Evolutionary conservation across 768 basidiomycete genomes (phyloP).

Genomic region (Lactifluus subvellereus): DNA sequence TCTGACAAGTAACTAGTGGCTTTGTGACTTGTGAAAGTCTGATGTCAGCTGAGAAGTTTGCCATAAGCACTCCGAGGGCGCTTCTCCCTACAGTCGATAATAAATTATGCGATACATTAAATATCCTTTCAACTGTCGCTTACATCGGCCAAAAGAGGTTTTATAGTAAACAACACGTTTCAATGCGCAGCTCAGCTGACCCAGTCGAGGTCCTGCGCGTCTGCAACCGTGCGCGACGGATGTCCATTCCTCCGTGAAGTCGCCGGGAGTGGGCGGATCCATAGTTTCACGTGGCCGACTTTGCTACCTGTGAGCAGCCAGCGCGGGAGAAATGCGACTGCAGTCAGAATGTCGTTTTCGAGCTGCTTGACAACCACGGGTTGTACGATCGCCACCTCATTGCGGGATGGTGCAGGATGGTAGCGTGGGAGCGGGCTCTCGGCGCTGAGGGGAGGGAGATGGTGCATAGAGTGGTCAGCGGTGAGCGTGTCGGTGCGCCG

Average conservation of each 20-base stretch:
- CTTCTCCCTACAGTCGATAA: background rate
- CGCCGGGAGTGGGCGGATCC: slow-evolving; percentile 66
- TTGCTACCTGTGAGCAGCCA: slow-evolving; percentile 77
- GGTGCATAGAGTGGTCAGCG: slow-evolving; percentile 49
- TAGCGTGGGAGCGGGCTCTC: slow-evolving; percentile 51
- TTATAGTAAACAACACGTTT: background rate
- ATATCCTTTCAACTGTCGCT: background rate
- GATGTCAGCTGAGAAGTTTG: background rate
- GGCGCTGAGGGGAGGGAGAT: slow-evolving; percentile 43
- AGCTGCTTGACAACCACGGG: slow-evolving; percentile 85
- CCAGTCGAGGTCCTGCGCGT: slow-evolving; percentile 16
- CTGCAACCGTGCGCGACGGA: slow-evolving; percentile 4
- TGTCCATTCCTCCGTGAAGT: slow-evolving; percentile 18
- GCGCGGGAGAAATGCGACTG: slow-evolving; percentile 70
- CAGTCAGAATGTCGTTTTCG: slow-evolving; percentile 72
- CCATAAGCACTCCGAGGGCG: background rate
- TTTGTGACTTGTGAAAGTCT: background rate
- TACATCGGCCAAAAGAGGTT: background rate
- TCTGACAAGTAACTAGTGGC: background rate
- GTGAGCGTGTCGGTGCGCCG: slow-evolving; percentile 34
- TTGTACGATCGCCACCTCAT: slow-evolving; percentile 85
- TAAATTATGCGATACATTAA: slow-evolving; percentile 18
- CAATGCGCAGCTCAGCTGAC: slow-evolving; percentile 4
- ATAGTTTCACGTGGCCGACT: slow-evolving; percentile 72
- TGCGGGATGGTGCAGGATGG: slow-evolving; percentile 86